Conservation (phyloP, 2,329 filamentous ascomycete species). For the Akanthomyces dipterigenus region DNA sequence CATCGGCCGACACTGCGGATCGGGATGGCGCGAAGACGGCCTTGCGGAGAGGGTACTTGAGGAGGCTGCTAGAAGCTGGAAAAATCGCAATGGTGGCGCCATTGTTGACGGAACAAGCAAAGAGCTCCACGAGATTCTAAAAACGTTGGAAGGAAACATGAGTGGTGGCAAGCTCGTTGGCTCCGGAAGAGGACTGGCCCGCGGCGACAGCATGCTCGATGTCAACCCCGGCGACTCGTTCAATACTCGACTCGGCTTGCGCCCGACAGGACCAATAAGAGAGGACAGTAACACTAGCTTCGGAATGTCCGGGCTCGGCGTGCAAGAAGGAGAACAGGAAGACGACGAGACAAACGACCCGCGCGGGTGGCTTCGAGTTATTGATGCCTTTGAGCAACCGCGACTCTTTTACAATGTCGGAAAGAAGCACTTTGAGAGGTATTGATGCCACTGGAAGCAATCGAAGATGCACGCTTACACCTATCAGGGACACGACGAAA, state of each 20-base stretch:
- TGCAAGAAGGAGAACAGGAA: slow-evolving; percentile 50
- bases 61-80: slow-evolving; percentile 87
- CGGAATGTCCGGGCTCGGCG: slow-evolving; percentile 45
- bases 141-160: slow-evolving; percentile 81
- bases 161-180: slow-evolving; percentile 65
- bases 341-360: slow-evolving; percentile 60
- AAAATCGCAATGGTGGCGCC: slow-evolving; percentile 77
- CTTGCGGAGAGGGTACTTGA: slow-evolving; percentile 88
- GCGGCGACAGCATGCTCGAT: slow-evolving; percentile 58
- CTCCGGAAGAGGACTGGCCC: slow-evolving; percentile 42
- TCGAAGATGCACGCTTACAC: slow-evolving; percentile 14
- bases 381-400: slow-evolving; percentile 82
- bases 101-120: slow-evolving; percentile 80
- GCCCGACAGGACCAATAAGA: slow-evolving; percentile 38
- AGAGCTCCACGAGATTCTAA: slow-evolving; percentile 74
- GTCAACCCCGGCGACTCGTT: slow-evolving; percentile 44
- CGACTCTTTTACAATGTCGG: slow-evolving; percentile 65
- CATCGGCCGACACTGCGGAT: slow-evolving; percentile 88
- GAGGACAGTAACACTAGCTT: slow-evolving; percentile 64
- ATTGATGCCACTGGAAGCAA: neutral
- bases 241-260: slow-evolving; percentile 50
- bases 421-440: slow-evolving; percentile 90
- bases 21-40: slow-evolving; percentile 93
- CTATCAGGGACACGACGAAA: slow-evolving; percentile 49
- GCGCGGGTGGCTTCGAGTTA: slow-evolving; percentile 74